A percentile compares a stretch with the other conserved stretches of the same genome.
phyloP scores from a whole-genome alignment of 2,329 filamentous ascomycete species.

The Colletotrichum tamarilloi region DNA sequence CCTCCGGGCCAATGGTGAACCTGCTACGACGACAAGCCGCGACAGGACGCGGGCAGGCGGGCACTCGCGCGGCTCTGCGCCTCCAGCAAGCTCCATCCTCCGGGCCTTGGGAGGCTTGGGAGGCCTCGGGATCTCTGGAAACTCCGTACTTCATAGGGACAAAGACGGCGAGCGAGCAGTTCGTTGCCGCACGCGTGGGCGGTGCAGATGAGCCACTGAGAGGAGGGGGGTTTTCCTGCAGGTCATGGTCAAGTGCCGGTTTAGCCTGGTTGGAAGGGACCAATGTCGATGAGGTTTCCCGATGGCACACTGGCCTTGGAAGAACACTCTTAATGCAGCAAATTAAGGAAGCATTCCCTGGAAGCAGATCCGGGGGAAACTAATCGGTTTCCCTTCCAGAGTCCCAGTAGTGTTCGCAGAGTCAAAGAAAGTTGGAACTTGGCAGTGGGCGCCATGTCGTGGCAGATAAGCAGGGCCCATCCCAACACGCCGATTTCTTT shows the following conservation, averaged over 20 bases:
- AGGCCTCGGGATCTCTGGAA: constrained; percentile 10
- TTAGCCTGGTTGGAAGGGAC: neutral
- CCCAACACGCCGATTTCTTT: neutral
- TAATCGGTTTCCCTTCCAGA: neutral
- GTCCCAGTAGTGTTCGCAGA: neutral
- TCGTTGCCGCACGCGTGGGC: neutral
- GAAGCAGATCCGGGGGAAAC: constrained; percentile 1
- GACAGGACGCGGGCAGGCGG: neutral
- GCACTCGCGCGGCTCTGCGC: neutral
- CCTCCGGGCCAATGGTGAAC: neutral
- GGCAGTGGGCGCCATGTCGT: constrained; percentile 7
- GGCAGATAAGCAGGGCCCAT: constrained; percentile 19
- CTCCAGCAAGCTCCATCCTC: no score
- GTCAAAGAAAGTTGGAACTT: neutral
- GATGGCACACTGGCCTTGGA: constrained; percentile 23
- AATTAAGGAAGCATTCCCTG: constrained; percentile 6
- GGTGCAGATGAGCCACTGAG: constrained; percentile 17
- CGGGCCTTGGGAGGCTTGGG: neutral
- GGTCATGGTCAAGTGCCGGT: constrained; percentile 19
- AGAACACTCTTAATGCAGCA: neutral
- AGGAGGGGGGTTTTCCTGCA: constrained; percentile 1
- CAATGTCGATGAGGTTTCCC: neutral
- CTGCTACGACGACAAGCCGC: neutral
- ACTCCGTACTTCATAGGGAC: no score
- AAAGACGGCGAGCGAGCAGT: neutral